Conservation (phyloP, 768 basidiomycete species). For the Lactifluus subvellereus region DNA sequence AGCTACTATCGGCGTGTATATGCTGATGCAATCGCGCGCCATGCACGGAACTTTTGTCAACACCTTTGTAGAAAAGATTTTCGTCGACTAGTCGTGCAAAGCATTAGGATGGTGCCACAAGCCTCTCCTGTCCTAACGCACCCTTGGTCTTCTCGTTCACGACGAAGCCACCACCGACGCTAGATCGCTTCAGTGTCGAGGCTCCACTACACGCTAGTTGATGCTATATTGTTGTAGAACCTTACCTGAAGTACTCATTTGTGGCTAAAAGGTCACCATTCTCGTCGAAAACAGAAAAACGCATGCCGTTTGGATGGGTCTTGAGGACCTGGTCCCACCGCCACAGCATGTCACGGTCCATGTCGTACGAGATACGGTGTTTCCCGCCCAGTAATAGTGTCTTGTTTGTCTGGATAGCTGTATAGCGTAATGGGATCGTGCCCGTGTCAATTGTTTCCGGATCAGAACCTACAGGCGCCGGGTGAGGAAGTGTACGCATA, state of each 20-base stretch:
- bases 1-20: slow-evolving; percentile 32
- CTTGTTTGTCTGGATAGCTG: slow-evolving; percentile 59
- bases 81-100: slow-evolving; percentile 64
- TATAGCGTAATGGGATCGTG: slow-evolving; percentile 72
- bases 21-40: slow-evolving; percentile 70
- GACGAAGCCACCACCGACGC: slow-evolving; percentile 91
- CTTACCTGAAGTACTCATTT: slow-evolving; percentile 84
- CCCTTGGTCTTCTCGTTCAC: slow-evolving; percentile 93
- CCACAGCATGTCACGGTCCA: slow-evolving; percentile 92
- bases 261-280: slow-evolving; percentile 87
- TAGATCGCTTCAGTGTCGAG: slow-evolving; percentile 23
- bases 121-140: slow-evolving; percentile 27
- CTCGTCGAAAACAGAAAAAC: slow-evolving; percentile 77
- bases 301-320: slow-evolving; percentile 90
- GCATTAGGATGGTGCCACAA: not conserved
- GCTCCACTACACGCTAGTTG: not conserved
- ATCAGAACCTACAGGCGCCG: slow-evolving; percentile 52
- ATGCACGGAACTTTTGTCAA: slow-evolving; percentile 76
- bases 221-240: not conserved
- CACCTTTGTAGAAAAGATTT: slow-evolving; percentile 91
- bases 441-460: slow-evolving; percentile 91
- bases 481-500: not conserved
- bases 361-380: slow-evolving; percentile 77
- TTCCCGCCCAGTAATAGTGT: slow-evolving; percentile 63
- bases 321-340: slow-evolving; percentile 83